A percentile compares a stretch with the other conserved stretches of the same genome.
Conservation (phyloP, 306 rosid species). For the Crataegus laevigata region DNA sequence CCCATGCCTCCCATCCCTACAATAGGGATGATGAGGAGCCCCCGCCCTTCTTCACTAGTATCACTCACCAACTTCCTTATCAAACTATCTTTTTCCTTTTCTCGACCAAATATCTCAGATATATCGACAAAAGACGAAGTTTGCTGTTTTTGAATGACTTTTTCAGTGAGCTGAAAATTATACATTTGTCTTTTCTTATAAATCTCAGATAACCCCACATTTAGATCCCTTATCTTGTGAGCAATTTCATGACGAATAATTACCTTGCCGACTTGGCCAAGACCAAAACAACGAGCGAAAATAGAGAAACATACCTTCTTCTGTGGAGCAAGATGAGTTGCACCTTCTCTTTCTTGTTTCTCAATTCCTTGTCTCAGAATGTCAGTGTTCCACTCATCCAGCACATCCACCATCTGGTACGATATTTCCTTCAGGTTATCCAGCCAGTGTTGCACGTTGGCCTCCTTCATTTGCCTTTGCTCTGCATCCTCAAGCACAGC, state of each 20-base stretch:
- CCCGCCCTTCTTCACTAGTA: too few species aligned
- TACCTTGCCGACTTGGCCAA: not conserved
- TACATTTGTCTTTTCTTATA: not conserved
- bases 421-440: not conserved
- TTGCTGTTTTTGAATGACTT: too few species aligned
- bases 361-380: not conserved
- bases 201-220: not conserved
- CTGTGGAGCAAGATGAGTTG: not conserved
- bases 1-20: not conserved
- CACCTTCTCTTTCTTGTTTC: not conserved
- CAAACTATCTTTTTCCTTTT: not conserved
- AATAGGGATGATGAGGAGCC: not conserved
- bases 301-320: not conserved
- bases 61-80: not conserved
- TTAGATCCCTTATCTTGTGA: not conserved
- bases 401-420: not conserved
- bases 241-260: not conserved
- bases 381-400: not conserved
- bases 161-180: not conserved
- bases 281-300: not conserved
- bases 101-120: not conserved
- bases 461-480: not conserved
- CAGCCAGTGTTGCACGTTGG: not conserved
- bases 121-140: not conserved
- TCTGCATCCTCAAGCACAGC: conserved; percentile 13